These are phyloP conservation scores for Petrea volubilis DNA, from an alignment of 257 asterid genomes.

Conservation along the genomic window DNA sequence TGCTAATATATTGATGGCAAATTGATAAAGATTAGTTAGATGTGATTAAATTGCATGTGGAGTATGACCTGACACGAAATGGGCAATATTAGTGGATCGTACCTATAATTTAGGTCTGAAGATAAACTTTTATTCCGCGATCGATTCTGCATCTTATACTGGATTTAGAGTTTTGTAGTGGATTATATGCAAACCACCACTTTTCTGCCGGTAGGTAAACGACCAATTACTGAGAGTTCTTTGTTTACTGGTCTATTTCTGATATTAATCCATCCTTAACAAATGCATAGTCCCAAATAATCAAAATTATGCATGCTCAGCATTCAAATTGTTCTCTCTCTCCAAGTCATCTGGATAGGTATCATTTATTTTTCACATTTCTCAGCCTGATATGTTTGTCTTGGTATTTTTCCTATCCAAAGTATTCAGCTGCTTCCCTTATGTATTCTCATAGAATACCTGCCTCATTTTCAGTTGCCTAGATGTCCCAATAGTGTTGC, in stretches of 20 bases:
- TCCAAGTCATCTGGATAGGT: not conserved
- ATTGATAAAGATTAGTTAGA: not conserved
- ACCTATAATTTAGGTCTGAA: not conserved
- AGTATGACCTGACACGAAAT: not conserved
- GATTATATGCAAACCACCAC: not conserved
- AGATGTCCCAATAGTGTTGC: conserved; percentile 59
- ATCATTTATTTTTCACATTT: not conserved
- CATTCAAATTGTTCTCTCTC: not conserved
- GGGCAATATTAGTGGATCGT: not conserved
- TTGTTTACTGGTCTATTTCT: not conserved
- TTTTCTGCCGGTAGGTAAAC: not conserved
- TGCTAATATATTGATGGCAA: not conserved
- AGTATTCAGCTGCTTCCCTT: not conserved
- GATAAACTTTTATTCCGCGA: not conserved
- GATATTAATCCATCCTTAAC: not conserved
- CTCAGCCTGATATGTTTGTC: not conserved
- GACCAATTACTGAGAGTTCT: not conserved
- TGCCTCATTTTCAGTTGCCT: conserved; percentile 55
- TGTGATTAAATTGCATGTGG: not conserved
- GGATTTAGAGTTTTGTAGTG: not conserved
- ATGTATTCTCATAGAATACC: conserved; percentile 16
- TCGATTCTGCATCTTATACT: not conserved
- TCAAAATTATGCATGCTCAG: conserved; percentile 1
- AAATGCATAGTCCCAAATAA: not conserved
- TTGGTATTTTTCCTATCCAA: not conserved